Percentiles rank a stretch among this genome's conserved stretches.
Conservation (phyloP, 2,329 filamentous ascomycete species). For the Ustilaginoidea virens region DNA sequence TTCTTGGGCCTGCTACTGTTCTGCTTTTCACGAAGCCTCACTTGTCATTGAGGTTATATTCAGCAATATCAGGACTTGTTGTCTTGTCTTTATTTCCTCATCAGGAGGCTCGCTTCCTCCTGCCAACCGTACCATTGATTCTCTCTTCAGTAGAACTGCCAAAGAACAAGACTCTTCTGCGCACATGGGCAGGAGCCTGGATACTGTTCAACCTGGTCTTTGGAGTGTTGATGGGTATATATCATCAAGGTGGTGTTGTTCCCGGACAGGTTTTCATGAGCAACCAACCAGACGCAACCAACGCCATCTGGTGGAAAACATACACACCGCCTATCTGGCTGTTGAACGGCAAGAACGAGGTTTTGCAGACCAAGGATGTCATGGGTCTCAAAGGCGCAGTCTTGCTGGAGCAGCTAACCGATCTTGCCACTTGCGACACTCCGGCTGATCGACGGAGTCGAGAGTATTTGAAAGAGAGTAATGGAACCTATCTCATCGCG, state of each 20-base stretch:
- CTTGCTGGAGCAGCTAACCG: slow-evolving; percentile 42
- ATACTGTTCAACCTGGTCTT: slow-evolving; percentile 53
- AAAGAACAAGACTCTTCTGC: slow-evolving; percentile 29
- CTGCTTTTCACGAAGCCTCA: slow-evolving; percentile 44
- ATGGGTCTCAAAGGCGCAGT: slow-evolving; percentile 52
- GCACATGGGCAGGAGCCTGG: slow-evolving; percentile 47
- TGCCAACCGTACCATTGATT: slow-evolving; percentile 63
- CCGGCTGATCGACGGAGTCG: slow-evolving; percentile 37
- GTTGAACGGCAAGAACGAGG: slow-evolving; percentile 58
- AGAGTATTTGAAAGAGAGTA: slow-evolving; percentile 44
- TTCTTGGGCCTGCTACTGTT: slow-evolving; percentile 54
- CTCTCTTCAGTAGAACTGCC: slow-evolving; percentile 59
- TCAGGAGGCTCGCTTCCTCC: slow-evolving; percentile 65
- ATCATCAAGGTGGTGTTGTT: slow-evolving; percentile 67
- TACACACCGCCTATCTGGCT: slow-evolving; percentile 73
- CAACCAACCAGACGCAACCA: slow-evolving; percentile 50
- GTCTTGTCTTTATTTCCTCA: slow-evolving; percentile 63
- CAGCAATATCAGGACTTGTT: slow-evolving; percentile 56
- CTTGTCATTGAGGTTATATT: slow-evolving; percentile 47
- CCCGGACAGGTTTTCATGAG: slow-evolving; percentile 63
- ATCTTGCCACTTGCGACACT: slow-evolving; percentile 47
- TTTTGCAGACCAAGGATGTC: slow-evolving; percentile 55
- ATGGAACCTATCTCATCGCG: slow-evolving; percentile 56
- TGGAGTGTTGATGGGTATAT: slow-evolving; percentile 62
- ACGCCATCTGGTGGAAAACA: slow-evolving; percentile 74